Evolutionary conservation across 2,329 filamentous ascomycete genomes (phyloP), one percentile per base, ranked within the genome.

Genomic region (Penicillium psychrosexuale): DNA sequence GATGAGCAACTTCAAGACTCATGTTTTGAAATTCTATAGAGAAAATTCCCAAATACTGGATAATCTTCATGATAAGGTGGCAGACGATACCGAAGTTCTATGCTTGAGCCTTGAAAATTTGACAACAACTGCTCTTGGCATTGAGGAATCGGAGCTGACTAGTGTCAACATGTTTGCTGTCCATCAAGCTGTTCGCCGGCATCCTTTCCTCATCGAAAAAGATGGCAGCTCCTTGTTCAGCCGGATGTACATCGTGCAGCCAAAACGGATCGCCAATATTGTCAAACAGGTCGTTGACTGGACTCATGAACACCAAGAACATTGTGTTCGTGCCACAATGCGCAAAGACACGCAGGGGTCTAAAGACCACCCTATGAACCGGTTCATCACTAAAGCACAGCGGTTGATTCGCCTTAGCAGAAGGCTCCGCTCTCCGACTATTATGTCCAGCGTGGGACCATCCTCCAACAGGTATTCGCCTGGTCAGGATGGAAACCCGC

Each of bases 221-320:
- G 72, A 75, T 43, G 63, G 62, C 17, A 67, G 63, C 22, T 69
- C 69, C 17, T 56, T 72, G 3, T 72, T 75, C 31, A 62, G 67
- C 9, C 66, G 71, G 46, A 69, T 56, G 64, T 82, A 66, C 75
- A 78, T 68, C 70, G 61, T 87, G 19, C 75, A 81, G 22, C 79
- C 83, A 5, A 81, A 79, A 55, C 68, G 75, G 24, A 76, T 83
- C 37, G 75, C 81, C 2, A 64, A 71, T 17, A 67, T 74, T 13
- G 72, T 84, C 8, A 72, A 80, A 37, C 73, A 73, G 19, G 83
- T 85, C 5, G 74, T 76, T 13, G 65, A 71, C 15, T 87, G 84
- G 84, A 74, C 84, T 22, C 78, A 82, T 46, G 76, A 85, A 50
- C 73, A 79, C 50, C 70, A 78, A 47, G 69, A 73, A 13, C 62